Evolutionary conservation across 371 early-diverging fungal species (phyloP), one percentile per base, ranked within the genome.

Genomic region (Umbelopsis sp.): DNA sequence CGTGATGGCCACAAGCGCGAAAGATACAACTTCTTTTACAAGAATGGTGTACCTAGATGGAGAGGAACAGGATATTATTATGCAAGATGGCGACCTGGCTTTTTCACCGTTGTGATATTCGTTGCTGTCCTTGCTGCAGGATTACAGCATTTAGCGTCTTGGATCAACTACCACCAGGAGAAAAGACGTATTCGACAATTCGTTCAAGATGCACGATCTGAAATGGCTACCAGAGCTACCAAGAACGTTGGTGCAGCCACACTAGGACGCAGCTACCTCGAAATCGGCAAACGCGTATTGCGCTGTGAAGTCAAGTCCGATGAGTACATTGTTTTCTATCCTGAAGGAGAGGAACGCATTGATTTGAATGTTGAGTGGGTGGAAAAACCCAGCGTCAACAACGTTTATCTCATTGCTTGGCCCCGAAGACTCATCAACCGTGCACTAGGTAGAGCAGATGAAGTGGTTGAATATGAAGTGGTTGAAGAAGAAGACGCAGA

Each of bases 41-140:
- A 92, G 76, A 93, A 93, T 74, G 94, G 94, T n/a, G 93, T 94
- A 25, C 94, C 94, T 48, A 84, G 86, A 70, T 94, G 94, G 94
- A 86, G 94, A 52, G 94, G 94, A 65, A 91, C 94, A 44, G 94
- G 90, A 5, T 94, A 94, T 66, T 76, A 89, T 22, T 94, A 94
- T 72, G 77, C 86, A 35, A 87, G 94, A 44, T 91, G 89, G 77
- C 82, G 93, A 24, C 94, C 94, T 16, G 93, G 93, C n/a, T 75
- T 93, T n/a, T 80, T 80, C 5, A 67, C 80, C 2, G 94, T 91
- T 3, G 6, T 85, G 3, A 72, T 84, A 18, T 86, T 91, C 6
- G 73, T 94, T 65, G 38, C 77, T 12, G 8, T 87, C 20, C 74
- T 93, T 70, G 75, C 66, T 16, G 85, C 86, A 20, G 82, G 77